Percentiles rank a stretch among this genome's conserved stretches.
Conservation (phyloP, 2,329 filamentous ascomycete genomes). For the Fusarium sulawesiense region DNA sequence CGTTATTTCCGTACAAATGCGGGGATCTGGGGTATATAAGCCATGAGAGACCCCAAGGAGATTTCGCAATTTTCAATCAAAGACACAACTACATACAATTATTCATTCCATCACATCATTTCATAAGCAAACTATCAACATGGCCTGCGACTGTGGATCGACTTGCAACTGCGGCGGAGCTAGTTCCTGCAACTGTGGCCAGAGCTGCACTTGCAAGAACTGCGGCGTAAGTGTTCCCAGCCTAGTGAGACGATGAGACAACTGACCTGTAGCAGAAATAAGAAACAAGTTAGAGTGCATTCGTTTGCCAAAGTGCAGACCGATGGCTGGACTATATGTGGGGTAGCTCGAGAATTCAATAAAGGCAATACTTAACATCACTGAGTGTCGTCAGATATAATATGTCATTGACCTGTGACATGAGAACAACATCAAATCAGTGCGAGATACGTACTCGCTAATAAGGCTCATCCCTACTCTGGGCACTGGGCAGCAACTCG, state of each 20-base stretch:
- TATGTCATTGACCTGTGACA: neutral
- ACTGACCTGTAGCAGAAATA: neutral
- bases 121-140: too few species aligned
- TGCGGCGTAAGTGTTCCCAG: conserved; percentile 2
- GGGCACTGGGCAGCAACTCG: too few species aligned
- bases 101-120: neutral
- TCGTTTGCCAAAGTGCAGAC: neutral
- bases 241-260: accelerated
- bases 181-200: conserved; percentile 6
- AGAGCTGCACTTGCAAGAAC: conserved; percentile 20
- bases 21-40: conserved; percentile 23
- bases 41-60: neutral
- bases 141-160: conserved; percentile 26
- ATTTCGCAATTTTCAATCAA: neutral
- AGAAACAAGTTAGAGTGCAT: neutral
- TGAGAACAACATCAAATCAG: neutral
- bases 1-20: neutral
- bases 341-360: neutral
- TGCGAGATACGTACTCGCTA: neutral
- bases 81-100: neutral
- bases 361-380: neutral
- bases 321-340: neutral
- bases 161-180: conserved; percentile 5
- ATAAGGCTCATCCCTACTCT: neutral
- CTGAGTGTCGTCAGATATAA: neutral